Conservation (phyloP, 768 basidiomycete species). For the Amanita muscaria region DNA sequence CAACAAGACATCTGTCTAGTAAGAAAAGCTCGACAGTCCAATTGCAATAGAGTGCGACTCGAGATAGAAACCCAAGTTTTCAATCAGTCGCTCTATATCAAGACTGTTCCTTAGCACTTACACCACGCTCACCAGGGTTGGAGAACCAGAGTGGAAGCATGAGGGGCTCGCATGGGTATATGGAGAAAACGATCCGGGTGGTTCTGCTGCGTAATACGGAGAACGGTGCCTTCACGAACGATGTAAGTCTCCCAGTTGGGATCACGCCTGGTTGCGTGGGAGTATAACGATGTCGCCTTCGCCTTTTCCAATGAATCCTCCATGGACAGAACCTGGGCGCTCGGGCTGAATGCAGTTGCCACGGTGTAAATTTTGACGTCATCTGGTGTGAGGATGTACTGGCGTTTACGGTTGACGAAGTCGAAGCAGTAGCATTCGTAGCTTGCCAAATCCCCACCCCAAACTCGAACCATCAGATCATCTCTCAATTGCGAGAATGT, state of each 20-base stretch:
- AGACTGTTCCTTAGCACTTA: conserved; percentile 2
- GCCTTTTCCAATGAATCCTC: conserved; percentile 9
- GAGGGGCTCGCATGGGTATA: conserved; percentile 9
- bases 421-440: conserved; percentile 11
- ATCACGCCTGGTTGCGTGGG: conserved; percentile 9
- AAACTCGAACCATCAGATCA: conserved; percentile 11
- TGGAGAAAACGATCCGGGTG: conserved; percentile 9
- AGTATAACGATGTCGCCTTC: conserved; percentile 1
- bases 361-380: conserved; percentile 12
- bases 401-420: conserved; percentile 8
- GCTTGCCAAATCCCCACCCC: conserved; percentile 12
- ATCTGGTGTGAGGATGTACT: conserved; percentile 12
- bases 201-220: conserved; percentile 12
- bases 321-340: conserved; percentile 11
- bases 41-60: conserved; percentile 4
- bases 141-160: conserved; percentile 4
- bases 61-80: conserved; percentile 2
- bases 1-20: background rate
- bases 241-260: conserved; percentile 14
- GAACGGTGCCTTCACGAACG: conserved; percentile 11
- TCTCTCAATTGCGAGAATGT: conserved; percentile 11
- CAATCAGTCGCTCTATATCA: background rate
- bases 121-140: conserved; percentile 5
- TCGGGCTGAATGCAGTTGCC: conserved; percentile 10
- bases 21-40: conserved; percentile 2